A percentile compares a stretch with the other conserved stretches of the same genome.
phyloP scores from a whole-genome alignment of 2,329 filamentous ascomycete genomes.

The Exophiala sideris region DNA sequence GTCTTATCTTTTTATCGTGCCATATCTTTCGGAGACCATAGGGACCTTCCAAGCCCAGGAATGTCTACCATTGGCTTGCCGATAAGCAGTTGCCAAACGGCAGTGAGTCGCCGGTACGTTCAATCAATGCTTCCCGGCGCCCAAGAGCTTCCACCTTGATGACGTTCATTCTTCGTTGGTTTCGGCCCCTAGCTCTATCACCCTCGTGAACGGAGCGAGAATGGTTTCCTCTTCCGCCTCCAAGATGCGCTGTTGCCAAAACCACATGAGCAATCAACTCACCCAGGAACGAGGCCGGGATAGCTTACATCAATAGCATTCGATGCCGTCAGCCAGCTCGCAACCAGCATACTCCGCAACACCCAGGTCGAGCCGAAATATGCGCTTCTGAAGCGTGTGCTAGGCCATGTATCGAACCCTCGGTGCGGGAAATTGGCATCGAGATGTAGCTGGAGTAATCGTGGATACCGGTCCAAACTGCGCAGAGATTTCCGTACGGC shows the following conservation, averaged over 20 bases:
- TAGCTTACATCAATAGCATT: constrained; percentile 22
- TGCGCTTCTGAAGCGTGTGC: constrained; percentile 8
- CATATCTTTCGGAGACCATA: no score
- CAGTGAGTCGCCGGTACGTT: no score
- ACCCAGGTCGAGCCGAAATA: constrained; percentile 20
- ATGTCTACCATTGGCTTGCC: no score
- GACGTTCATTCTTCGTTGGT: not conserved
- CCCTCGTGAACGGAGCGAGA: constrained; percentile 9
- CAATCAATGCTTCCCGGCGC: no score
- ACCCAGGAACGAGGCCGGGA: not conserved
- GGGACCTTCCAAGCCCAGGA: no score
- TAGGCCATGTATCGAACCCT: constrained; percentile 22
- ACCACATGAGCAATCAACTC: not conserved
- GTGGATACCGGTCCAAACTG: constrained; percentile 22
- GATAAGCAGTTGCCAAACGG: no score
- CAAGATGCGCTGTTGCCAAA: constrained; percentile 9
- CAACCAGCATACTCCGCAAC: constrained; percentile 24
- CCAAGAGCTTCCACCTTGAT: no score
- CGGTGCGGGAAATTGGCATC: constrained; percentile 25
- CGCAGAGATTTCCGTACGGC: constrained; percentile 21
- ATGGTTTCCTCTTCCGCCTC: constrained; percentile 23
- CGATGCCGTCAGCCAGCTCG: constrained; percentile 26
- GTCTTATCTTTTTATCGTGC: no score
- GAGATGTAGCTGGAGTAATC: constrained; percentile 24
- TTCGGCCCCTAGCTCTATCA: not conserved